Evolutionary conservation across 306 rosid species (phyloP).

Genomic region (Pterocarpus macrocarpus): DNA sequence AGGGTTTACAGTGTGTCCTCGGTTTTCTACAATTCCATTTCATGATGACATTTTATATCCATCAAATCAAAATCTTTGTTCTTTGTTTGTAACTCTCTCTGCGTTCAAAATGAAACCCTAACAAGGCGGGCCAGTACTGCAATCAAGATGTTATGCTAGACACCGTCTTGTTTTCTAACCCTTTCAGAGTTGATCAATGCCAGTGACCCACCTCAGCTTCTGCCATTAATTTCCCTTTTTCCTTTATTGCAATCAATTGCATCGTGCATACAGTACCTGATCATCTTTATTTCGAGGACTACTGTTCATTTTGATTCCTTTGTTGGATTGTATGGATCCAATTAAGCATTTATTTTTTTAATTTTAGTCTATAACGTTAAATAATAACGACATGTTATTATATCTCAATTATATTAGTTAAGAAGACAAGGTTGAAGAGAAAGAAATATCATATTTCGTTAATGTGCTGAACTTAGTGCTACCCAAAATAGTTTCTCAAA

Average conservation of each 20-base stretch:
- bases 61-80: conserved; percentile 52
- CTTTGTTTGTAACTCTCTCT: neutral
- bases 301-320: conserved; percentile 44
- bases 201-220: conserved; percentile 45
- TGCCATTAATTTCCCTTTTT: conserved; percentile 26
- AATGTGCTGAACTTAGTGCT: too few relatives aligned
- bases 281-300: conserved; percentile 34
- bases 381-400: too few relatives aligned
- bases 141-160: conserved; percentile 46
- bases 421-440: too few relatives aligned
- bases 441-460: too few relatives aligned
- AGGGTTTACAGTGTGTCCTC: conserved; percentile 58
- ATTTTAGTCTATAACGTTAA: too few relatives aligned
- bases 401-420: too few relatives aligned
- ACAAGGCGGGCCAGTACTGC: conserved; percentile 52
- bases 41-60: conserved; percentile 25
- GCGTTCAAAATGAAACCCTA: neutral
- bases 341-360: neutral
- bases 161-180: conserved; percentile 47
- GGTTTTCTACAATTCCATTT: conserved; percentile 83
- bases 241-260: conserved; percentile 34
- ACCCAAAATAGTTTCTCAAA: too few relatives aligned
- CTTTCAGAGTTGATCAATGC: conserved; percentile 37
- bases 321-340: neutral
- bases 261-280: conserved; percentile 22